These are phyloP conservation scores for Cladosporium sp. DNA, from an alignment of 2,329 filamentous ascomycete species.

Conservation along the genomic window DNA sequence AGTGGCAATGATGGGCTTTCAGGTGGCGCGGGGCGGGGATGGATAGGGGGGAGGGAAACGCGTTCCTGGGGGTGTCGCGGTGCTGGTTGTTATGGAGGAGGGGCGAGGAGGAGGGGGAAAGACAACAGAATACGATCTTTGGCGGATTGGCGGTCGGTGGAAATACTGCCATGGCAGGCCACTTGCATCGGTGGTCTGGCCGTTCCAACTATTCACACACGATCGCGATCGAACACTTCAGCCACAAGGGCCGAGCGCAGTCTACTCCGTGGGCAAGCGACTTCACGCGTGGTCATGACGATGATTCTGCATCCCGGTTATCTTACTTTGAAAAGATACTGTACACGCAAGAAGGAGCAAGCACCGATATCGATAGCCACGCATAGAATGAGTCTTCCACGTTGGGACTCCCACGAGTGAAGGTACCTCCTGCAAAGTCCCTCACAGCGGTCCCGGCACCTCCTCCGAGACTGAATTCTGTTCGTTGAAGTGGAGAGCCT, in stretches of 20 bases:
- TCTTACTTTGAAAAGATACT: too few relatives aligned
- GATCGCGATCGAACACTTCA: background rate
- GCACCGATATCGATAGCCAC: background rate
- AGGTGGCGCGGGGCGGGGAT: background rate
- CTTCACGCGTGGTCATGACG: background rate
- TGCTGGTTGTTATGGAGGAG: background rate
- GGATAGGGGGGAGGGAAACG: background rate
- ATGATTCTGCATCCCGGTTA: too few relatives aligned
- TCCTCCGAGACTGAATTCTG: background rate
- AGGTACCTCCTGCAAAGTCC: background rate
- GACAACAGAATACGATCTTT: background rate
- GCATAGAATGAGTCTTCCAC: background rate
- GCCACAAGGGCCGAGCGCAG: background rate
- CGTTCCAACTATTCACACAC: background rate
- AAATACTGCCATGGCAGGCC: background rate
- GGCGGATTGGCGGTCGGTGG: conserved; percentile 7
- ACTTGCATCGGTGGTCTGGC: background rate
- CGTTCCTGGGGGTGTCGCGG: background rate
- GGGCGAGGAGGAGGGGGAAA: background rate
- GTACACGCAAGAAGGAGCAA: background rate
- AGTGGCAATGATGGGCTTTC: conserved; percentile 2
- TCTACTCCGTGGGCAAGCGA: background rate
- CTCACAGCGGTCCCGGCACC: background rate
- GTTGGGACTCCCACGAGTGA: background rate
- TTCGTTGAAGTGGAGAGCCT: background rate